phyloP scores from a whole-genome alignment of 768 basidiomycete genomes.

The Pleurotus tuoliensis region DNA sequence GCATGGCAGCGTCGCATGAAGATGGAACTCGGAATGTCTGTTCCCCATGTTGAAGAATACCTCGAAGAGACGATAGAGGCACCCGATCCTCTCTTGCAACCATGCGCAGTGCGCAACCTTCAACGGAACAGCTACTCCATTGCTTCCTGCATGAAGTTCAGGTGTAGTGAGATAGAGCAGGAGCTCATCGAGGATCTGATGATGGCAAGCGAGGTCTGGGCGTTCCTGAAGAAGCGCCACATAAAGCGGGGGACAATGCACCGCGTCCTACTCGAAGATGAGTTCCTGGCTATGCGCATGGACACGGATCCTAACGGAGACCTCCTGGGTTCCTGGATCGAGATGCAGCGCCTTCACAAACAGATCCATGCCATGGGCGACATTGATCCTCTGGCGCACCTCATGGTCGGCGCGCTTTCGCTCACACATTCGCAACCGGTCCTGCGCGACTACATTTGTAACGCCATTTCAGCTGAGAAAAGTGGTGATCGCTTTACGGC shows the following conservation, averaged over 20 bases:
- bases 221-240: conserved; percentile 11
- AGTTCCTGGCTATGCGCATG: conserved; percentile 11
- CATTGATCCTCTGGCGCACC: conserved; percentile 11
- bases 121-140: neutral
- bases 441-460: neutral
- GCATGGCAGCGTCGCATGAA: no score
- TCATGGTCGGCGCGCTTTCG: conserved; percentile 1
- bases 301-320: neutral
- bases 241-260: conserved; percentile 13
- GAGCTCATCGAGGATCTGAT: neutral
- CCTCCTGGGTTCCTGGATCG: neutral
- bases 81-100: no score
- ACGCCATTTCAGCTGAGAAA: neutral
- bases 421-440: neutral
- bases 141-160: neutral
- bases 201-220: conserved; percentile 9
- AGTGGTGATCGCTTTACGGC: neutral
- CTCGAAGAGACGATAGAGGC: no score
- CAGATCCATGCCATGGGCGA: conserved; percentile 16
- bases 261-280: conserved; percentile 16
- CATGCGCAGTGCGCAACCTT: no score
- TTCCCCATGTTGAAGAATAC: no score
- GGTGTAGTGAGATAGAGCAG: neutral
- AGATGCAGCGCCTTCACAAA: conserved; percentile 10
- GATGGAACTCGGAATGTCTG: no score